A percentile compares a stretch with the other conserved stretches of the same genome.
These are phyloP conservation scores for Teunomyces panamensis DNA, from an alignment of 805 yeast genomes.

Conservation along the genomic window DNA sequence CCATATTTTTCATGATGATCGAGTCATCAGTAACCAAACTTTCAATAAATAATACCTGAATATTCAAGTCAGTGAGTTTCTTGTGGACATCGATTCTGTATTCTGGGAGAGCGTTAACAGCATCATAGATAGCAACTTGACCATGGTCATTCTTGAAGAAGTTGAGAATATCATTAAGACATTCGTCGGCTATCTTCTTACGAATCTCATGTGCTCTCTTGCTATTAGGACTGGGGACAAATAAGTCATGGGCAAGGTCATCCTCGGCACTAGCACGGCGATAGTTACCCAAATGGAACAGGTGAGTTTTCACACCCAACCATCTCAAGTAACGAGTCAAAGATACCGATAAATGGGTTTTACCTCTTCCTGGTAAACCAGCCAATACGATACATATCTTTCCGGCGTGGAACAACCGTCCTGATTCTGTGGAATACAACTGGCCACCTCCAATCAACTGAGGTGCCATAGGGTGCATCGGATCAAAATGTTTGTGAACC, in stretches of 20 bases:
- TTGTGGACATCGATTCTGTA: constrained; percentile 61
- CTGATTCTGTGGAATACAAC: constrained; percentile 87
- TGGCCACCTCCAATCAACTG: constrained; percentile 52
- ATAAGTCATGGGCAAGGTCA: constrained; percentile 64
- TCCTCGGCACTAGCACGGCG: constrained; percentile 57
- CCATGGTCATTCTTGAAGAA: constrained; percentile 79
- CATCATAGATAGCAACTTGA: constrained; percentile 95
- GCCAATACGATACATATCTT: constrained; percentile 83
- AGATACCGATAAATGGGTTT: constrained; percentile 88
- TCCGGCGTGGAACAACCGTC: constrained; percentile 93
- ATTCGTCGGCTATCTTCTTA: constrained; percentile 55
- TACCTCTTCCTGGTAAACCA: constrained; percentile 95
- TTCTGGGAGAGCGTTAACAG: constrained; percentile 77
- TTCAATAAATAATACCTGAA: constrained; percentile 85
- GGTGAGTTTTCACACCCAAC: constrained; percentile 92
- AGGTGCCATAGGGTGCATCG: constrained; percentile 58
- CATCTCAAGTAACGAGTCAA: constrained; percentile 89
- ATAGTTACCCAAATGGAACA: constrained; percentile 90
- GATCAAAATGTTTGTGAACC: constrained; percentile 62
- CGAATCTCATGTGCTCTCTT: constrained; percentile 52
- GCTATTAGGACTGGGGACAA: constrained; percentile 51
- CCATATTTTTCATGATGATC: constrained; percentile 69
- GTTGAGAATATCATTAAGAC: constrained; percentile 63
- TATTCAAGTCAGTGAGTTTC: constrained; percentile 52
- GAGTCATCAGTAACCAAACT: constrained; percentile 73